Conservation (phyloP, 768 basidiomycete species). For the Mycena pura region DNA sequence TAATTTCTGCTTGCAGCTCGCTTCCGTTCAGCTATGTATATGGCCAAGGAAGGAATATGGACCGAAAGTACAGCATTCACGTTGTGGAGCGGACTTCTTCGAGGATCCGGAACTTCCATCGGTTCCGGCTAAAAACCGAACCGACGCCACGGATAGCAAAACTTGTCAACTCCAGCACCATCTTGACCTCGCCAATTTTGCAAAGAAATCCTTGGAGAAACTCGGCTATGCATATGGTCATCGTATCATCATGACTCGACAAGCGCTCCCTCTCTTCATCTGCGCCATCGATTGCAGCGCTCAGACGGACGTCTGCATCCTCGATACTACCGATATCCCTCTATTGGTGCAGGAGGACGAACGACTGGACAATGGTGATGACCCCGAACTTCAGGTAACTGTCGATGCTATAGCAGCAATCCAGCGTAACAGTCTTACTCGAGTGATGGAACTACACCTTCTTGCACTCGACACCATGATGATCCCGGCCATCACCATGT, state of each 20-base stretch:
- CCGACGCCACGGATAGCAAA: no score
- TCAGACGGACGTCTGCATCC: constrained; percentile 33
- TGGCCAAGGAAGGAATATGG: no score
- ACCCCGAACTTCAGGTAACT: constrained; percentile 40
- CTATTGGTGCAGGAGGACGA: constrained; percentile 33
- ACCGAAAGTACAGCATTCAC: no score
- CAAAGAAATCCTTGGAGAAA: no score
- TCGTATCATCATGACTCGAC: constrained; percentile 29
- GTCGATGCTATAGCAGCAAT: constrained; percentile 39
- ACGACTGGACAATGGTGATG: constrained; percentile 24
- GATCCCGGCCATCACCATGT: constrained; percentile 30
- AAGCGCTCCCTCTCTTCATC: constrained; percentile 28
- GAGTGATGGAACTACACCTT: constrained; percentile 28
- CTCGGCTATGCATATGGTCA: constrained; percentile 27
- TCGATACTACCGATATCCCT: constrained; percentile 30
- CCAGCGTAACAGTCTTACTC: constrained; percentile 29
- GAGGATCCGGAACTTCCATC: no score
- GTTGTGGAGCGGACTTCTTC: no score
- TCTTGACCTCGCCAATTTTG: no score
- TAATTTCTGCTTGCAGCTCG: no score
- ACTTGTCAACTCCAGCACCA: no score
- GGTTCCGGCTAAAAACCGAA: no score
- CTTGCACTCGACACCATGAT: constrained; percentile 19
- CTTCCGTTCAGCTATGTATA: no score
- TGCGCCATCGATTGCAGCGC: constrained; percentile 29